Evolutionary conservation across 169 alveolate species (phyloP).

Genomic region (Plasmodium gonderi): DNA sequence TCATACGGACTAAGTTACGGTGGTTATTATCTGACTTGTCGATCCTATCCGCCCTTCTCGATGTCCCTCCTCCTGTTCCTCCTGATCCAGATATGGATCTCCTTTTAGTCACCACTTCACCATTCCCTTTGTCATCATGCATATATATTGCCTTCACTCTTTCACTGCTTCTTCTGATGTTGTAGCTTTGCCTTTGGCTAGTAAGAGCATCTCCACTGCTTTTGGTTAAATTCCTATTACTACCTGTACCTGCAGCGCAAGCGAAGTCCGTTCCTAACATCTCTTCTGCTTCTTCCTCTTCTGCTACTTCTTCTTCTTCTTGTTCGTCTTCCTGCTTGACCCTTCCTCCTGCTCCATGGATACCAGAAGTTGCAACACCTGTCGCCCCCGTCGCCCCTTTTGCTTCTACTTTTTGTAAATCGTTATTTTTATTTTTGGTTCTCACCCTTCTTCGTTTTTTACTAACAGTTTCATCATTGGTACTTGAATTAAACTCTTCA

Average conservation of each 20-base stretch:
- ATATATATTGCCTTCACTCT: constrained; percentile 1
- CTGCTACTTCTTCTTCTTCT: neutral
- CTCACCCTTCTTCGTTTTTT: constrained; percentile 13
- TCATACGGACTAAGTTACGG: too few species aligned
- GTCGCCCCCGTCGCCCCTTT: neutral
- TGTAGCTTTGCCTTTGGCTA: neutral
- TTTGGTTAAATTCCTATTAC: neutral
- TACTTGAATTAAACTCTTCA: constrained; percentile 50
- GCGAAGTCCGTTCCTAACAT: too few species aligned
- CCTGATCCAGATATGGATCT: neutral
- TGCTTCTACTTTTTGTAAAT: neutral
- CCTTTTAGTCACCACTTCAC: neutral
- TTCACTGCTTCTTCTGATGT: constrained; percentile 28
- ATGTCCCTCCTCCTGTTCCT: neutral
- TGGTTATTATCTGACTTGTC: neutral
- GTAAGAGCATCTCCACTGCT: constrained; percentile 9
- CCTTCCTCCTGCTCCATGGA: neutral
- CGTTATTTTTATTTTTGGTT: neutral
- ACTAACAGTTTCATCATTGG: constrained; percentile 13
- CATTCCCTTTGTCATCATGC: constrained; percentile 17
- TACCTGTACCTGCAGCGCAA: too few species aligned
- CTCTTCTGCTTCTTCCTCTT: neutral
- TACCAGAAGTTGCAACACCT: neutral
- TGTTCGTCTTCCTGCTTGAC: neutral
- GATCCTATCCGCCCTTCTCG: neutral